These are phyloP conservation scores for Middelhovenomyces tepae DNA, from an alignment of 805 yeast species.

Conservation along the genomic window DNA sequence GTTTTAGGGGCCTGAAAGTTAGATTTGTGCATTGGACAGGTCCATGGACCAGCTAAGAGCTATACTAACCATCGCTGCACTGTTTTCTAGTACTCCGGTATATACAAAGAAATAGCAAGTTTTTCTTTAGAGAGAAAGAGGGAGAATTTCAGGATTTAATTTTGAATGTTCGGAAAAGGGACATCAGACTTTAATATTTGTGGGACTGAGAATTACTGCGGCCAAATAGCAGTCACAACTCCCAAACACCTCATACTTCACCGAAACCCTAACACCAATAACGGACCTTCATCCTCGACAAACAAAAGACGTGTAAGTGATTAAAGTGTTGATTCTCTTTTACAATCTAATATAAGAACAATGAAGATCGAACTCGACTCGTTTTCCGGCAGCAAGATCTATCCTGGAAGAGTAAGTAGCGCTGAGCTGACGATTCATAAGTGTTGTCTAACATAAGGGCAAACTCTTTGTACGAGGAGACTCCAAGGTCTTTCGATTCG, in stretches of 20 bases:
- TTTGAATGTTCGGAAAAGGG: too few relatives aligned
- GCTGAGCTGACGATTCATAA: neutral
- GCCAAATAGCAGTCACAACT: too few relatives aligned
- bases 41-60: conserved; percentile 12
- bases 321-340: too few relatives aligned
- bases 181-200: too few relatives aligned
- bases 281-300: conserved; percentile 4
- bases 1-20: conserved; percentile 80
- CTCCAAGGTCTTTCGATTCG: conserved; percentile 99
- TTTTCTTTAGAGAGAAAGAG: conserved; percentile 4
- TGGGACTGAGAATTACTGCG: too few relatives aligned
- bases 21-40: conserved; percentile 10
- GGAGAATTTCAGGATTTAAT: too few relatives aligned
- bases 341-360: too few relatives aligned
- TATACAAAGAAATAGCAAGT: conserved; percentile 25
- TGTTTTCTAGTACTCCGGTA: conserved; percentile 86
- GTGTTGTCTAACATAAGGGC: conserved; percentile 43
- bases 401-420: conserved; percentile 83
- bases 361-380: conserved; percentile 99
- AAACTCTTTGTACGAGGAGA: conserved; percentile 98
- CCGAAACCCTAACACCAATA: conserved; percentile 3
- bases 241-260: neutral
- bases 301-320: too few relatives aligned
- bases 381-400: conserved; percentile 98
- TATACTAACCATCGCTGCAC: conserved; percentile 98